Evolutionary conservation across 2,329 filamentous ascomycete species (phyloP).

Genomic region (Claviceps fusiformis): DNA sequence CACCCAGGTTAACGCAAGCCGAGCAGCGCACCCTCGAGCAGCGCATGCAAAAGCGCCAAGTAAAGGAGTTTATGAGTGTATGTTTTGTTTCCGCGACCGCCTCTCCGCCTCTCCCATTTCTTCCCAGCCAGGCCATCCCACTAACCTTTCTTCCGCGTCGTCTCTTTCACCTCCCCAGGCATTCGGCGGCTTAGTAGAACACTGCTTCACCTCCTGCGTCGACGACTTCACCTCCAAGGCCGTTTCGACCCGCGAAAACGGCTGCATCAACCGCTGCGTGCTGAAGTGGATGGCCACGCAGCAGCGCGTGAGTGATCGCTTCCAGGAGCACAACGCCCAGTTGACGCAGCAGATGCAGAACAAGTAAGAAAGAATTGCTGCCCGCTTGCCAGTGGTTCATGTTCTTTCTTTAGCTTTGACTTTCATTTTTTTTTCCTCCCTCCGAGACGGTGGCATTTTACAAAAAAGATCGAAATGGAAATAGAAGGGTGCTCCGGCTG

Average conservation of each 20-base stretch:
- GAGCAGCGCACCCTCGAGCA: constrained; percentile 89
- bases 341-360: constrained; percentile 37
- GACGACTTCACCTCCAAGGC: constrained; percentile 98
- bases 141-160: not conserved
- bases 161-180: constrained; percentile 12
- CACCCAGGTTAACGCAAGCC: constrained; percentile 47
- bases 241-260: constrained; percentile 72
- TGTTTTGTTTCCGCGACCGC: constrained; percentile 23
- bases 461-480: too few species aligned
- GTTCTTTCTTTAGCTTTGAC: not conserved
- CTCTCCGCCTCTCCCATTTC: not conserved
- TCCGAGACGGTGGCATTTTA: too few species aligned
- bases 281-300: constrained; percentile 91
- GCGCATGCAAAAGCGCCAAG: constrained; percentile 95
- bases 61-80: constrained; percentile 98
- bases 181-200: constrained; percentile 43
- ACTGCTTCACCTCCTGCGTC: constrained; percentile 94
- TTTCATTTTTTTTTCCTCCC: too few species aligned
- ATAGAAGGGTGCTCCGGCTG: too few species aligned
- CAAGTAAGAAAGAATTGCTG: constrained; percentile 22
- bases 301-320: constrained; percentile 81
- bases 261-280: constrained; percentile 88
- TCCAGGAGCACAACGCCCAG: constrained; percentile 59
- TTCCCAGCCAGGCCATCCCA: not conserved
- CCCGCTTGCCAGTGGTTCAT: too few species aligned